Conservation (phyloP, 345 rosid genomes). For the Hypericum androsaemum region DNA sequence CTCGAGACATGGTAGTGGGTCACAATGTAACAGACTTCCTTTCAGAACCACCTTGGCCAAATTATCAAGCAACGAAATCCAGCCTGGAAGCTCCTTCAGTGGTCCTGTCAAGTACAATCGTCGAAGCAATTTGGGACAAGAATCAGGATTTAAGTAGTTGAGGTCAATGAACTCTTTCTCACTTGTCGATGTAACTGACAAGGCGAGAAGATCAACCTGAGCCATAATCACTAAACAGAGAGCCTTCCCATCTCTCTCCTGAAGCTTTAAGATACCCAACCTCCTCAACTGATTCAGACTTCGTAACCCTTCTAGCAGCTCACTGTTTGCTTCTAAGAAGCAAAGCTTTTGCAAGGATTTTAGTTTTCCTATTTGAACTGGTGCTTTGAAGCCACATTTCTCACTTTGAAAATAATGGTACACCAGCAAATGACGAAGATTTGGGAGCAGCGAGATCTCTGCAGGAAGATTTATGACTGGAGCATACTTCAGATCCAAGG, state of each 20-base stretch:
- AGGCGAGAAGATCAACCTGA: not conserved
- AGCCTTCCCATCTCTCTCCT: not conserved
- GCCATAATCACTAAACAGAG: not conserved
- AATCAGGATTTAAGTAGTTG: not conserved
- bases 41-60: not conserved
- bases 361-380: not conserved
- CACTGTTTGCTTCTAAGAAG: not conserved
- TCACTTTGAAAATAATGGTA: not conserved
- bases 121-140: not conserved
- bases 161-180: not conserved
- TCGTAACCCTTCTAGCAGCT: not conserved
- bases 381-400: not conserved
- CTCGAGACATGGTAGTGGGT: not conserved
- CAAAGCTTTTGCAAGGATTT: not conserved
- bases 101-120: constrained; percentile 1
- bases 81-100: not conserved
- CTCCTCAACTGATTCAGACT: not conserved
- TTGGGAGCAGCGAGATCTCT: not conserved
- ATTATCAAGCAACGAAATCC: not conserved
- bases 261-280: not conserved
- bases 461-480: not conserved
- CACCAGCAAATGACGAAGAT: not conserved
- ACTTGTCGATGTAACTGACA: not conserved
- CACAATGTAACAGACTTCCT: not conserved
- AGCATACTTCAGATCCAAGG: not conserved